A percentile compares a stretch with the other conserved stretches of the same genome.
These are phyloP conservation scores for Hibiscus tridactylites DNA, from an alignment of 345 rosid species.

Conservation along the genomic window DNA sequence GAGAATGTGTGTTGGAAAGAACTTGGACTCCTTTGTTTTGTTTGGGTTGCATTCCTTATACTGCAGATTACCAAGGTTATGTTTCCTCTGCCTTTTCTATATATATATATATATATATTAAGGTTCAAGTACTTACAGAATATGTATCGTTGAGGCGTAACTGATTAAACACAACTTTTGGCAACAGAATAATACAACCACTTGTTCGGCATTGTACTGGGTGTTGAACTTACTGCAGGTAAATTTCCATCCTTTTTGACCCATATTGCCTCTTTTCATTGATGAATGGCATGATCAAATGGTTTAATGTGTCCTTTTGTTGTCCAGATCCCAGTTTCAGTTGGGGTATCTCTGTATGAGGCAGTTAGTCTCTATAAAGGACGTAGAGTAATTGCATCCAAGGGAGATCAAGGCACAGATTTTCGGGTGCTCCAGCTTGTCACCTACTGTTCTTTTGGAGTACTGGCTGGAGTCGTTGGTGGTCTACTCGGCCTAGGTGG, in stretches of 20 bases:
- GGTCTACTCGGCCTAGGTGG: slow-evolving; percentile 80
- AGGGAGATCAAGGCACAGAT: slow-evolving; percentile 39
- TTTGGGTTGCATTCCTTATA: slow-evolving; percentile 61
- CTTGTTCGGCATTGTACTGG: slow-evolving; percentile 62
- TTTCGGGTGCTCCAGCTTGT: slow-evolving; percentile 38
- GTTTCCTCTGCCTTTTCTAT: background rate
- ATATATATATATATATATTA: background rate
- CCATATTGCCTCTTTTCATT: background rate
- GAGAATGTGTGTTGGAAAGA: slow-evolving; percentile 78
- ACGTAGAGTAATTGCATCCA: slow-evolving; percentile 49
- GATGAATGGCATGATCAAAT: background rate
- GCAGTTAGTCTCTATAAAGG: slow-evolving; percentile 67
- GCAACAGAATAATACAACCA: slow-evolving; percentile 41
- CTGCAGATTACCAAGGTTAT: slow-evolving; percentile 66
- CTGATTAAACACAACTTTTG: slow-evolving; percentile 14
- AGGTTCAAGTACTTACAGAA: background rate
- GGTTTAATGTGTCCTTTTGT: background rate
- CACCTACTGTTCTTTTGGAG: slow-evolving; percentile 46
- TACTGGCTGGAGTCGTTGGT: slow-evolving; percentile 65
- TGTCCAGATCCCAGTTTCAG: slow-evolving; percentile 58
- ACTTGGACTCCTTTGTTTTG: slow-evolving; percentile 69
- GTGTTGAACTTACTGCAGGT: slow-evolving; percentile 61
- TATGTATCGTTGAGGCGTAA: slow-evolving; percentile 7
- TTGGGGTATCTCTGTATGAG: slow-evolving; percentile 53
- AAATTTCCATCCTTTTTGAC: background rate